Percentiles rank a stretch among this genome's conserved stretches.
These are phyloP conservation scores for Croton setiger DNA, from an alignment of 441 rosid species.

Conservation along the genomic window DNA sequence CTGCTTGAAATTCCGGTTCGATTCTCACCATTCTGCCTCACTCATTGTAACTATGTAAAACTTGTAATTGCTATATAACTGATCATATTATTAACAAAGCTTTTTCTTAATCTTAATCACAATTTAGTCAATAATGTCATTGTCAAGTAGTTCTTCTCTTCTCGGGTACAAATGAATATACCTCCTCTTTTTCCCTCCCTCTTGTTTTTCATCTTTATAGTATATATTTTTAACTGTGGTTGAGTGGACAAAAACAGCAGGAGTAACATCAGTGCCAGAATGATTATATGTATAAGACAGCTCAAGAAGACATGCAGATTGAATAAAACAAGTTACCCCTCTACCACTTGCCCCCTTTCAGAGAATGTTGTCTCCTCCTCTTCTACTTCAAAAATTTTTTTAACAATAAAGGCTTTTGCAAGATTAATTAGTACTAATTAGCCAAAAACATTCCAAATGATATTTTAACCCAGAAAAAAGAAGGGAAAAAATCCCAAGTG, in stretches of 20 bases:
- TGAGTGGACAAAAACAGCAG: slow-evolving; percentile 23
- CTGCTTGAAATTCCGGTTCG: too few relatives aligned
- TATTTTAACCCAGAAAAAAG: not conserved
- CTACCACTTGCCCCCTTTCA: slow-evolving; percentile 31
- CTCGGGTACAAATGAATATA: too few relatives aligned
- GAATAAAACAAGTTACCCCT: slow-evolving; percentile 40
- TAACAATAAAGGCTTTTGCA: slow-evolving; percentile 19
- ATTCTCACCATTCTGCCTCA: too few relatives aligned
- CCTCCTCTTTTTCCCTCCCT: not conserved
- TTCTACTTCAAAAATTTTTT: slow-evolving; percentile 2
- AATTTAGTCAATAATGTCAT: too few relatives aligned
- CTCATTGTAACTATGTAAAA: too few relatives aligned
- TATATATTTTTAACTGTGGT: slow-evolving; percentile 13
- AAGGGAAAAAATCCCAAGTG: slow-evolving; percentile 10
- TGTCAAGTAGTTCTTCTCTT: too few relatives aligned
- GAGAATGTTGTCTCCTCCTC: slow-evolving; percentile 26
- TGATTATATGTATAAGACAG: slow-evolving; percentile 38
- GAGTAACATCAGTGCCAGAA: slow-evolving; percentile 24
- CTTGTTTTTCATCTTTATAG: not conserved
- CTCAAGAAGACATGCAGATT: slow-evolving; percentile 36
- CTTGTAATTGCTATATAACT: too few relatives aligned
- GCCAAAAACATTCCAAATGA: slow-evolving; percentile 14
- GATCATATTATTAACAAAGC: too few relatives aligned
- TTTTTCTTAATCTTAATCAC: too few relatives aligned
- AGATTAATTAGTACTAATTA: slow-evolving; percentile 14